Conservation (phyloP, 2,329 filamentous ascomycete genomes). For the Paramyrothecium sp. region DNA sequence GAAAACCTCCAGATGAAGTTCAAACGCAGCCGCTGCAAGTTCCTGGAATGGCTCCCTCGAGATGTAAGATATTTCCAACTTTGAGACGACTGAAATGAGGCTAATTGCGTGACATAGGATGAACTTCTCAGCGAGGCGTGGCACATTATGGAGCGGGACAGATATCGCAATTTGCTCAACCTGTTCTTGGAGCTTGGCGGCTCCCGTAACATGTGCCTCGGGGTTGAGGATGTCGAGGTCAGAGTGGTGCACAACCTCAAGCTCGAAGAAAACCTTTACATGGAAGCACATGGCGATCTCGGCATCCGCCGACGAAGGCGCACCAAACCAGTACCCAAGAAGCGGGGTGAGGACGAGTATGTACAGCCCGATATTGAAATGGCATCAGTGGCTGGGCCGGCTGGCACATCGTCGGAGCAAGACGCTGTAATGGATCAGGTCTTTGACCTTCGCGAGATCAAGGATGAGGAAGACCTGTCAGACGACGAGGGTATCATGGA, state of each 20-base stretch:
- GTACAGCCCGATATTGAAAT: neutral
- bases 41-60: conserved; percentile 43
- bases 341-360: conserved; percentile 11
- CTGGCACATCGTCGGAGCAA: neutral
- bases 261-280: conserved; percentile 35
- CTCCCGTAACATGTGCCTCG: conserved; percentile 47
- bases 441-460: conserved; percentile 16
- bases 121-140: conserved; percentile 39
- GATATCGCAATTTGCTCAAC: conserved; percentile 40
- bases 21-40: conserved; percentile 47
- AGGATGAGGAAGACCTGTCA: conserved; percentile 22
- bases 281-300: conserved; percentile 35
- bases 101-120: conserved; percentile 28
- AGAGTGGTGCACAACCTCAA: conserved; percentile 45
- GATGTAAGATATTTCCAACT: conserved; percentile 42
- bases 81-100: neutral
- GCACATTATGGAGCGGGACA: conserved; percentile 36
- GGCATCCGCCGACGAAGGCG: conserved; percentile 35
- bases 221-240: conserved; percentile 46
- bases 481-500: conserved; percentile 24
- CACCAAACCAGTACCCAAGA: conserved; percentile 30
- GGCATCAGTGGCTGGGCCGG: neutral
- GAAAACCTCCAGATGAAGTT: conserved; percentile 58
- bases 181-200: conserved; percentile 50
- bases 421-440: conserved; percentile 35